Evolutionary conservation across 768 basidiomycete species (phyloP), one percentile per base, ranked within the genome.

Genomic region (Zangia roseola): DNA sequence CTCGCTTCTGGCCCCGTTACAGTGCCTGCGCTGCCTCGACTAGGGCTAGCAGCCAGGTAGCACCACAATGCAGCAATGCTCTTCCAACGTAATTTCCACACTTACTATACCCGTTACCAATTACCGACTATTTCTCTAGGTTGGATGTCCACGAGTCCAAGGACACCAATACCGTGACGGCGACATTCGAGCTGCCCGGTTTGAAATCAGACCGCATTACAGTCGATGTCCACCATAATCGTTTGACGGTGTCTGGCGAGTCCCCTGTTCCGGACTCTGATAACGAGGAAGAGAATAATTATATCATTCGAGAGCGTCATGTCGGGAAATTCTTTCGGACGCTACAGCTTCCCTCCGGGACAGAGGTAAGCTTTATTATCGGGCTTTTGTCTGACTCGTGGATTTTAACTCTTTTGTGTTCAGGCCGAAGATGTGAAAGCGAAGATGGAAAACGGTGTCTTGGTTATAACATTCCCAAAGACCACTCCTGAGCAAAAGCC

Each of bases 171-270:
- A 49, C 55, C 17, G 72, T 81, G 23, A 78, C 75, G 2, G 79
- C 78, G 10, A 73, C 73, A 6, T 79, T 83, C 47, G 83, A 82
- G 55, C 63, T 81, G 2, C 81, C 82, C 5, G 80, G 81, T 9
- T 59, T 81, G 44, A 75, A 70, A 45, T 76, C 78, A 45, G 73
- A 77, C 36, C 69, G 73, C 42, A 69, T 82, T 36, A 56, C 64
- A 28, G 75, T 82, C 41, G 73, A 80, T 43, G 60, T 80, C 17
- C 71, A 73, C 34, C 71, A 78, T 50, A 70, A 72, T 49, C 71
- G 68, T 33, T 64, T 84, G 42, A 76, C 68, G 2, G 65, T 83
- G 30, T 74, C 75, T 8, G 79, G 77, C 21, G 73, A 80, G 58
- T 67, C 56, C 21, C 61, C 64, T 10, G 30, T 38, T 7, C 21